Percentiles rank a stretch among this genome's conserved stretches.
Evolutionary conservation across 1,284 basidiomycete species (phyloP).

Genomic region (Ceratobasidium sp.): DNA sequence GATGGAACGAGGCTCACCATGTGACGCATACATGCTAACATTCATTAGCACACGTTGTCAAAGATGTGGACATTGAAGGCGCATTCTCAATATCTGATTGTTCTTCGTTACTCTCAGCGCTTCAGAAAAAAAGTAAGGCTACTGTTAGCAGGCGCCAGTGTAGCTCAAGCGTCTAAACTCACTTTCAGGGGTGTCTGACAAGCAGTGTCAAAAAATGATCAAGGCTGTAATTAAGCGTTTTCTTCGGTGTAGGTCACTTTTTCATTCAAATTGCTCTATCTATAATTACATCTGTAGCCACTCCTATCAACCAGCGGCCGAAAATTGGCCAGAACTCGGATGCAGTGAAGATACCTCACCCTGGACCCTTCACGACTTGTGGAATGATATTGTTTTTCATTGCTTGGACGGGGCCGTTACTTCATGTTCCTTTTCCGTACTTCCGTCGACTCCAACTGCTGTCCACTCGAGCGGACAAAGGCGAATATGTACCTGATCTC

Average conservation of each 20-base stretch:
- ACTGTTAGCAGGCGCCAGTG: no score
- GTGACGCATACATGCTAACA: neutral
- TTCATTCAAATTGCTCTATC: neutral
- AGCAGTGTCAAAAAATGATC: constrained; percentile 42
- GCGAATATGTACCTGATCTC: constrained; percentile 29
- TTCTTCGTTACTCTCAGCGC: constrained; percentile 32
- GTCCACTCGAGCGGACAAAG: constrained; percentile 18
- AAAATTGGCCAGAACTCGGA: neutral
- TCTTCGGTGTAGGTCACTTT: neutral
- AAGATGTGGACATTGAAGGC: constrained; percentile 26
- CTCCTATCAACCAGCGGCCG: neutral
- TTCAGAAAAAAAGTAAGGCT: constrained; percentile 34
- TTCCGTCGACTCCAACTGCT: constrained; percentile 20
- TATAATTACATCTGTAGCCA: neutral
- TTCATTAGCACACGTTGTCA: constrained; percentile 8
- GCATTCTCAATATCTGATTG: constrained; percentile 33
- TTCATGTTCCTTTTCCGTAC: constrained; percentile 24
- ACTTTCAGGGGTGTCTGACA: constrained; percentile 30
- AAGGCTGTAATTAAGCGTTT: constrained; percentile 37
- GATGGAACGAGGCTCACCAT: neutral
- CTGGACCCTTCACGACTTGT: neutral
- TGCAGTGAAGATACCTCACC: neutral
- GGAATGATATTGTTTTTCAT: constrained; percentile 12
- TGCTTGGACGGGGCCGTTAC: constrained; percentile 29
- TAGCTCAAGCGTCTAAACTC: neutral